Evolutionary conservation across 208 protist species (phyloP).

Genomic region (Acanthamoeba healyi): DNA sequence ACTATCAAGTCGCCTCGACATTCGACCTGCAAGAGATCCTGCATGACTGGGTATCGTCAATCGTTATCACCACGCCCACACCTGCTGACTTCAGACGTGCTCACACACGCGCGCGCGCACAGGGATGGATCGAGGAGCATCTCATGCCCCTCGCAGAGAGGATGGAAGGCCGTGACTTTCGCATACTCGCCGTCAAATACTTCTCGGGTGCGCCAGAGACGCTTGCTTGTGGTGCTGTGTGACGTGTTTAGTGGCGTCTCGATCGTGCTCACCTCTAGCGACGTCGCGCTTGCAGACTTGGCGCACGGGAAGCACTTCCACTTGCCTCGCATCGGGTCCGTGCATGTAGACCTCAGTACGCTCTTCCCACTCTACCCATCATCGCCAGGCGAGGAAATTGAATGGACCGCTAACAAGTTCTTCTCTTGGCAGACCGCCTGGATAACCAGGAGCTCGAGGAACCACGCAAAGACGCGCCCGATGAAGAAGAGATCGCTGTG

Average conservation of each 20-base stretch:
- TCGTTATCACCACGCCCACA: not conserved
- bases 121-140: slow-evolving; percentile 51
- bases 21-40: slow-evolving; percentile 42
- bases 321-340: slow-evolving; percentile 10
- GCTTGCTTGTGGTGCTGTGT: not conserved
- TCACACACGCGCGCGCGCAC: not conserved
- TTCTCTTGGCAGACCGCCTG: not conserved
- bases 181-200: slow-evolving; percentile 24
- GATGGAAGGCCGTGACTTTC: slow-evolving; percentile 14
- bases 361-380: not conserved
- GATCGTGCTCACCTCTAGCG: no score
- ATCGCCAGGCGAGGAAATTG: no score
- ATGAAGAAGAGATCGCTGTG: slow-evolving; percentile 55
- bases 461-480: not conserved
- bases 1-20: slow-evolving; percentile 16
- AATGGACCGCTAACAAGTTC: not conserved
- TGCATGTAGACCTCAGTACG: slow-evolving; percentile 25
- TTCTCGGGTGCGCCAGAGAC: slow-evolving; percentile 25
- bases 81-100: no score
- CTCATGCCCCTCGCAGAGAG: slow-evolving; percentile 34
- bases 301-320: slow-evolving; percentile 1
- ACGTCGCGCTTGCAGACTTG: not conserved
- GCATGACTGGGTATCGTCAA: not conserved
- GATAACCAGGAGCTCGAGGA: slow-evolving; percentile 17
- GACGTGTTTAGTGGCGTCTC: not conserved